phyloP scores from a whole-genome alignment of 2,329 filamentous ascomycete genomes.

The Didymella glomerata region DNA sequence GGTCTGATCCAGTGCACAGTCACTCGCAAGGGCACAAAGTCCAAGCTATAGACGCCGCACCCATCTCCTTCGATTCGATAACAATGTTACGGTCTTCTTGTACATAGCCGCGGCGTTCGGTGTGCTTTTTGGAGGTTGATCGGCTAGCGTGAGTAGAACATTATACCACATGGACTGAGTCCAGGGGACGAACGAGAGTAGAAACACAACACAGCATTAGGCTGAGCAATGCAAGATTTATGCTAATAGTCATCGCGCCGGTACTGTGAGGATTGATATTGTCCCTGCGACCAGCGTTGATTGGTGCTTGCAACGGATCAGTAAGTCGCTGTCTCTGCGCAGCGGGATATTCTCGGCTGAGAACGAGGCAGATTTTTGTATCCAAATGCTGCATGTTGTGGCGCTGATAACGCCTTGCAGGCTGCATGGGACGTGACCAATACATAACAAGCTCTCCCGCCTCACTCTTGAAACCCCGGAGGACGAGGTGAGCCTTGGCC shows the following conservation, averaged over 20 bases:
- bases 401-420: too few relatives aligned
- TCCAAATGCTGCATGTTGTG: too few relatives aligned
- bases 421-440: too few relatives aligned
- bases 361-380: background rate
- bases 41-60: conserved; percentile 51
- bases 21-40: conserved; percentile 61
- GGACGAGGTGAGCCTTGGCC: too few relatives aligned
- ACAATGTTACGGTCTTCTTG: conserved; percentile 24
- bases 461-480: too few relatives aligned
- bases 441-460: too few relatives aligned
- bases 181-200: conserved; percentile 29
- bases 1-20: conserved; percentile 96
- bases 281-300: background rate
- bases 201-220: conserved; percentile 9
- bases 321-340: too few relatives aligned
- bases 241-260: background rate
- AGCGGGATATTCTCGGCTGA: background rate
- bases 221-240: background rate
- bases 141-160: conserved; percentile 38
- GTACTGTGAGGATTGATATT: background rate
- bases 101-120: conserved; percentile 28
- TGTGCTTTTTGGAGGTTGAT: conserved; percentile 21
- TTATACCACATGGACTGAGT: conserved; percentile 36
- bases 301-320: too few relatives aligned
- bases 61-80: conserved; percentile 7